Percentiles rank a stretch among this genome's conserved stretches.
Conservation (phyloP, 192 early-diverging fungal species). For the Umbelopsis sp. region DNA sequence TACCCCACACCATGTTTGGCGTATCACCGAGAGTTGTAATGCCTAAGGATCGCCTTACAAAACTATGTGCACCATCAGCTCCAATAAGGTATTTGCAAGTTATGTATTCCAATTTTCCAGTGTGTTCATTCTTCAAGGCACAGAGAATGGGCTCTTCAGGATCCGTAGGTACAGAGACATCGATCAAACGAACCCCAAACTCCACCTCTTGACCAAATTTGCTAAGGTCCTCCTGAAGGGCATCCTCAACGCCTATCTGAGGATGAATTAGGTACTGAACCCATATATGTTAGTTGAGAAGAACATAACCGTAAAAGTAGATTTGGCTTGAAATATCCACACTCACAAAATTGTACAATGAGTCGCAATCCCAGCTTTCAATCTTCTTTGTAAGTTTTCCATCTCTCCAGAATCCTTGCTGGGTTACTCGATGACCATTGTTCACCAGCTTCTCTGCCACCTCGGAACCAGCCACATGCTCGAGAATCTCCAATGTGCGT, state of each 20-base stretch:
- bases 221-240: background rate
- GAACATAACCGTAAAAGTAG: too few species aligned
- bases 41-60: slow-evolving; percentile 26
- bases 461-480: background rate
- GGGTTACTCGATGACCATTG: background rate
- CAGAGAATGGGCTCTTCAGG: slow-evolving; percentile 5
- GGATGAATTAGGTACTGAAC: slow-evolving; percentile 5
- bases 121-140: background rate
- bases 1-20: slow-evolving; percentile 19
- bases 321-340: background rate
- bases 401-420: slow-evolving; percentile 13
- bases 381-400: slow-evolving; percentile 3
- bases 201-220: background rate
- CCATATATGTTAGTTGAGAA: too few species aligned
- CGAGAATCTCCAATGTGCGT: background rate
- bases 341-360: background rate
- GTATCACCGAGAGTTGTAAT: slow-evolving; percentile 24
- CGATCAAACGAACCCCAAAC: background rate
- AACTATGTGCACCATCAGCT: slow-evolving; percentile 27
- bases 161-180: background rate
- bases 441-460: background rate
- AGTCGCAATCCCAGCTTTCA: slow-evolving; percentile 12
- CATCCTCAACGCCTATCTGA: background rate
- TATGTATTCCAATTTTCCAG: background rate
- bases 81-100: slow-evolving; percentile 30